Evolutionary conservation across 768 basidiomycete genomes (phyloP).

Genomic region (Artomyces pyxidatus): DNA sequence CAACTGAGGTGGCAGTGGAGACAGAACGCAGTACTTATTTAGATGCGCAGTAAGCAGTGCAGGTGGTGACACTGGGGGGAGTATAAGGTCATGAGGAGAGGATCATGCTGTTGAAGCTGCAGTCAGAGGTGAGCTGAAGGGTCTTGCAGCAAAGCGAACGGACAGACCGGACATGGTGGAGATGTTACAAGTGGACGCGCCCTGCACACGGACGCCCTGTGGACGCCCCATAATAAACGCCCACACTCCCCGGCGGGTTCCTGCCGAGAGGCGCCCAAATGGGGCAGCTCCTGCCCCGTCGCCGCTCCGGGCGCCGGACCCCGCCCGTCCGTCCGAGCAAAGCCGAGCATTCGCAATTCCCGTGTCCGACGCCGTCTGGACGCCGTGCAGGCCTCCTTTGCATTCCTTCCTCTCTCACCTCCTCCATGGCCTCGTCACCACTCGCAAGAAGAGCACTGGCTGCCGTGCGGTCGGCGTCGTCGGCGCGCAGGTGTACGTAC

Average conservation of each 20-base stretch:
- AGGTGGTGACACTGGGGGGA: no score
- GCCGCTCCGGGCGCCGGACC: neutral
- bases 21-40: no score
- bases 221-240: no score
- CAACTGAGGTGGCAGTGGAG: neutral
- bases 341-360: neutral
- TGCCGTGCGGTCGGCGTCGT: constrained; percentile 7
- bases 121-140: no score
- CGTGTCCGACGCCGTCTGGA: constrained; percentile 1
- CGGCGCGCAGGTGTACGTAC: constrained; percentile 17
- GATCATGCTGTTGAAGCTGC: neutral
- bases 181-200: neutral
- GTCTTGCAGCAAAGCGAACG: no score
- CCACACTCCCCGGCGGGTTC: neutral
- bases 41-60: no score
- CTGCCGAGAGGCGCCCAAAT: no score
- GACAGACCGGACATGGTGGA: no score
- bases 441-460: constrained; percentile 8
- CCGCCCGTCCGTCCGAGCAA: neutral
- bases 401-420: neutral
- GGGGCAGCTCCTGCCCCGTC: no score
- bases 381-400: neutral
- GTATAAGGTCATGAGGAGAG: no score
- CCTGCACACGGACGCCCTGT: neutral
- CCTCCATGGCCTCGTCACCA: neutral